Evolutionary conservation across 1,139 yeast species (phyloP).

Genomic region (Debaryomyces psychrophilus): DNA sequence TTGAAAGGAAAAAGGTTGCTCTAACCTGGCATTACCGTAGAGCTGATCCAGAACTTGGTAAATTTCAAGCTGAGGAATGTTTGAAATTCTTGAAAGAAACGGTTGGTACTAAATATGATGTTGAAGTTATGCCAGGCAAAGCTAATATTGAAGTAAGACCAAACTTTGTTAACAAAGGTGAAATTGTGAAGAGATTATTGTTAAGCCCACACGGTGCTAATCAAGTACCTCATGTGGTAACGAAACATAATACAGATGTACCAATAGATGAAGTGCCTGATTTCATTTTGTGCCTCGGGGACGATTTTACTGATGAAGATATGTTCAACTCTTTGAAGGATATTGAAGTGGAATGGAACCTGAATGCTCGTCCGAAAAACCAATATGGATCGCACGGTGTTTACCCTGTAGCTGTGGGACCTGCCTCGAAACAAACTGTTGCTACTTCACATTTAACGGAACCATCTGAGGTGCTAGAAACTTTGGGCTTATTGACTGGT

Average conservation of each 20-base stretch:
- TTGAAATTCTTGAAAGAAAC: conserved; percentile 63
- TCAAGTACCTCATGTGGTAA: conserved; percentile 38
- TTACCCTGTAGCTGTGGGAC: conserved; percentile 93
- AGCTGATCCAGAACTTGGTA: conserved; percentile 91
- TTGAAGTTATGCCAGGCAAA: conserved; percentile 91
- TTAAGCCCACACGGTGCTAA: conserved; percentile 59
- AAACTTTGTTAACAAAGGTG: conserved; percentile 91
- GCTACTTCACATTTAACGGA: conserved; percentile 89
- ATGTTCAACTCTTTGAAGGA: conserved; percentile 80
- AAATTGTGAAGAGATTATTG: conserved; percentile 82
- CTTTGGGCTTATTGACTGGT: conserved; percentile 78
- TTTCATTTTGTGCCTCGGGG: conserved; percentile 88
- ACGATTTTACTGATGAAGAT: conserved; percentile 96
- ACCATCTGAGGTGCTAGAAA: conserved; percentile 83
- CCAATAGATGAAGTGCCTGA: conserved; percentile 64
- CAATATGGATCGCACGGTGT: conserved; percentile 61
- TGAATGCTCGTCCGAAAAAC: conserved; percentile 41
- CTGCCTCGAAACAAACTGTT: conserved; percentile 84
- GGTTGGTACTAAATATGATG: conserved; percentile 70
- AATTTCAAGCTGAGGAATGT: conserved; percentile 78
- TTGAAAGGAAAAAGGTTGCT: conserved; percentile 90
- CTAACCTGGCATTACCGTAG: conserved; percentile 97
- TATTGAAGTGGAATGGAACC: conserved; percentile 56
- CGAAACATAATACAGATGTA: conserved; percentile 29
- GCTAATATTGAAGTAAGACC: conserved; percentile 98